Base-by-base conservation (phyloP, 2,329 filamentous ascomycete species). In the Aspergillus viridinutans region DNA sequence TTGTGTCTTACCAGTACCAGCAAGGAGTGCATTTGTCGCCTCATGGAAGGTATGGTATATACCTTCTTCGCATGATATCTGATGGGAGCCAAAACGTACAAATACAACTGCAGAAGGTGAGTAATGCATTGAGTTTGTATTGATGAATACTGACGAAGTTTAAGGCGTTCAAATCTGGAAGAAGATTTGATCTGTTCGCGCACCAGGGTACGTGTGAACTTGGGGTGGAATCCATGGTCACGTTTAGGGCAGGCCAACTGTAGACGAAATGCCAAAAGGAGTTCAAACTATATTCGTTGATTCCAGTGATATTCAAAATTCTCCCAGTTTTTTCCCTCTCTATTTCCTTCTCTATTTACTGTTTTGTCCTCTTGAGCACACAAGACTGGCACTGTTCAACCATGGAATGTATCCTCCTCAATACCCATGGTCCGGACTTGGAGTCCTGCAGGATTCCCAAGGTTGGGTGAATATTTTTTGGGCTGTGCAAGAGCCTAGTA, bases 401-500 rank as follows among this genome's bases (percentile, higher is more conserved):
- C 32, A 17, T 38, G 14, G 17, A 38, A 38, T 17, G 5, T 7
- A 38, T 38, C 14, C 14, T 38, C 14, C 32, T 38, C 32, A 17
- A 38, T 38, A 38, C 14, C 17, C 21, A 21, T 45, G 10, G 21
- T 45, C 10, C 10, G 42, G 42, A 45, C 8, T 9, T 23, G 21
- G n/a, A 45, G 49, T 42, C 50, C 52, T 54, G 63, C 55, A 64
- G 64, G 62, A 64, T 64, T 66, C 62, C 58, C 59, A 38, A 29
- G 20, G 54, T 38, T 14, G 47, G 43, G 45, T 40, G 54, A 29
- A 57, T n/a, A 23, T 8, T 26, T 23, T 21, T 3, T 12, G n/a
- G 9, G 9, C 26, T 50, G 23, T 25, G 20, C 32, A 40, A 60
- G 32, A 38, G 12, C 43, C 69, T 70, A 78, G 64, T 78, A 78